phyloP scores from a whole-genome alignment of 352 stramenopile genomes.

The Elongisporangium prolatum region DNA sequence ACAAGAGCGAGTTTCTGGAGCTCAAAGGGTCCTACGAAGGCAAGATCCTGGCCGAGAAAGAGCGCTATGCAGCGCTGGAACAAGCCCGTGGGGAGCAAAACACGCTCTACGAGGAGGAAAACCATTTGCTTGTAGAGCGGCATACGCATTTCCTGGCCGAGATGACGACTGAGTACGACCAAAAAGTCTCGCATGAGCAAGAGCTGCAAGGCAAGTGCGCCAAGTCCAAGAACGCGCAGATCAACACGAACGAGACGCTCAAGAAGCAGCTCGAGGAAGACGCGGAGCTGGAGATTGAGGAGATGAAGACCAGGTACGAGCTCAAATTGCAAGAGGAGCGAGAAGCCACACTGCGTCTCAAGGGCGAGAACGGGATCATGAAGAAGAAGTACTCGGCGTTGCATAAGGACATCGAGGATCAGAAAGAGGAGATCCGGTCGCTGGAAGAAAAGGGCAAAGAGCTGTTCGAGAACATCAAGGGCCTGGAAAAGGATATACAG shows the following conservation, averaged over 20 bases:
- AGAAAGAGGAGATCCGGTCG: constrained; percentile 91
- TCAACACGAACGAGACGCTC: constrained; percentile 86
- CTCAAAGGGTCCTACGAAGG: constrained; percentile 88
- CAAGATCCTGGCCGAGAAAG: constrained; percentile 90
- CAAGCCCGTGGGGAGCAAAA: constrained; percentile 73
- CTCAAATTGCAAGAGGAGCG: constrained; percentile 85
- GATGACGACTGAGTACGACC: constrained; percentile 90
- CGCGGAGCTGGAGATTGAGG: constrained; percentile 91
- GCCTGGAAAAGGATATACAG: constrained; percentile 91
- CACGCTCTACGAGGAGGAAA: constrained; percentile 68
- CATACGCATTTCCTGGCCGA: constrained; percentile 87
- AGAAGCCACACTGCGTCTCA: constrained; percentile 90
- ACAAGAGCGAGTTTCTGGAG: constrained; percentile 89
- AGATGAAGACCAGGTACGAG: constrained; percentile 91
- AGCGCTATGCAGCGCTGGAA: constrained; percentile 81
- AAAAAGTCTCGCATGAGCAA: constrained; percentile 87
- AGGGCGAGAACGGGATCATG: constrained; percentile 96
- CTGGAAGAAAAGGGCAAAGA: constrained; percentile 92
- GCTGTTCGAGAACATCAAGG: constrained; percentile 89
- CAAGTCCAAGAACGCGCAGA: constrained; percentile 61
- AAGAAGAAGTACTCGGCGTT: constrained; percentile 95
- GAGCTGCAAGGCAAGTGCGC: constrained; percentile 61
- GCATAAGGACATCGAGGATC: constrained; percentile 93
- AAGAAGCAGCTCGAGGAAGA: constrained; percentile 93
- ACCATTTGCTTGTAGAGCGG: constrained; percentile 69